A percentile compares a stretch with the other conserved stretches of the same genome.
Conservation (phyloP, 148 eudicot genomes). For the Fallopia convolvulus region DNA sequence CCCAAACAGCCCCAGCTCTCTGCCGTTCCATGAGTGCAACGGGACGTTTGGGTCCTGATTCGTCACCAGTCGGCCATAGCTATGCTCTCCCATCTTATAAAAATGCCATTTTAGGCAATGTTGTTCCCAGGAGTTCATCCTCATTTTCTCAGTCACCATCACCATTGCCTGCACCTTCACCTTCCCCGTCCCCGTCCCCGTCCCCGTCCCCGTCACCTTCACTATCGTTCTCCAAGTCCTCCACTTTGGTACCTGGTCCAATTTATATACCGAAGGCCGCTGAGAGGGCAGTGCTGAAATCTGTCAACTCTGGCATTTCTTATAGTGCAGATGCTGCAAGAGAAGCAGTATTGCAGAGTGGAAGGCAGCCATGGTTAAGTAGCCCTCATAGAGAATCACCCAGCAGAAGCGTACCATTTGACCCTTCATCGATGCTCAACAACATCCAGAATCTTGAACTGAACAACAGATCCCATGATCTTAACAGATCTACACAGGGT, state of each 20-base stretch:
- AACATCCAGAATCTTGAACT: constrained; percentile 33
- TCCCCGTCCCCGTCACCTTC: constrained; percentile 13
- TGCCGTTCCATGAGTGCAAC: constrained; percentile 74
- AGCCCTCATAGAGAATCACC: constrained; percentile 36
- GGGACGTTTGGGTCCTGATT: constrained; percentile 70
- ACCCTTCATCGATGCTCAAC: constrained; percentile 31
- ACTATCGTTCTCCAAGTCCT: constrained; percentile 38
- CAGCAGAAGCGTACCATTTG: constrained; percentile 31
- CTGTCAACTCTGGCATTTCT: constrained; percentile 32
- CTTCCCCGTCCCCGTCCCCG: background rate
- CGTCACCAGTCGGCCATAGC: constrained; percentile 34
- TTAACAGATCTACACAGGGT: constrained; percentile 19
- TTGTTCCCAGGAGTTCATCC: constrained; percentile 30
- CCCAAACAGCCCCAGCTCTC: constrained; percentile 27
- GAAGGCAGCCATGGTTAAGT: constrained; percentile 42
- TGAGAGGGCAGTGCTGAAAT: constrained; percentile 34
- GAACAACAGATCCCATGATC: constrained; percentile 30
- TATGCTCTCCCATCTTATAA: constrained; percentile 65
- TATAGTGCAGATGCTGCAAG: constrained; percentile 34
- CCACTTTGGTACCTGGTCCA: constrained; percentile 31
- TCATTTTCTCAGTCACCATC: constrained; percentile 38
- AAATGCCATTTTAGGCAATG: constrained; percentile 63
- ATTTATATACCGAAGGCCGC: constrained; percentile 29
- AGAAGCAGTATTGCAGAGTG: constrained; percentile 29
- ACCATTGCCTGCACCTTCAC: constrained; percentile 14